These are phyloP conservation scores for Phlegmacium glaucopus DNA, from an alignment of 768 basidiomycete genomes.

Conservation along the genomic window DNA sequence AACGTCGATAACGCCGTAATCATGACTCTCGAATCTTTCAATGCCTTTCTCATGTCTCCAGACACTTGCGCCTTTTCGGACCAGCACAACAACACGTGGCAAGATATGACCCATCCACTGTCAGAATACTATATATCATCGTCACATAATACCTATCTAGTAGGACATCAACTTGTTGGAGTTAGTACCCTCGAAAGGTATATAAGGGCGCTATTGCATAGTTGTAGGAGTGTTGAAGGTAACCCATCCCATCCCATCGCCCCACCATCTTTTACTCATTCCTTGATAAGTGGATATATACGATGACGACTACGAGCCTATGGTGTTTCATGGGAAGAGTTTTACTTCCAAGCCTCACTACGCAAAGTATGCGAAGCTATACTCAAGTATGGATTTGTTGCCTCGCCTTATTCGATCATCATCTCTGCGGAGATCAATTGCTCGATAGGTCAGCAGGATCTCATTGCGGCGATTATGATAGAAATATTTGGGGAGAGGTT, in stretches of 20 bases:
- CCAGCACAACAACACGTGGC: slow-evolving; percentile 44
- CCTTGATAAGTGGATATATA: slow-evolving; percentile 77
- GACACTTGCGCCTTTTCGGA: slow-evolving; percentile 64
- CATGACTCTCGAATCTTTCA: slow-evolving; percentile 65
- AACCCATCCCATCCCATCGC: slow-evolving; percentile 41
- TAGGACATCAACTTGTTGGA: slow-evolving; percentile 83
- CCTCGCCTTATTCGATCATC: slow-evolving; percentile 93
- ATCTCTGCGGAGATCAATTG: slow-evolving; percentile 97
- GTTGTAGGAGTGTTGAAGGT: slow-evolving; percentile 91
- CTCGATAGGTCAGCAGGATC: slow-evolving; percentile 52
- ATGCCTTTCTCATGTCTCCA: slow-evolving; percentile 74
- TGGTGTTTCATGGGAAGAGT: slow-evolving; percentile 93
- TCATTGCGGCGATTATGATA: slow-evolving; percentile 44
- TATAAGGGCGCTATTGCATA: slow-evolving; percentile 81
- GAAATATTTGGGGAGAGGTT: slow-evolving; percentile 45
- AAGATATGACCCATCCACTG: slow-evolving; percentile 89
- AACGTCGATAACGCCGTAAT: neutral
- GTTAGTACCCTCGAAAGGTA: slow-evolving; percentile 88
- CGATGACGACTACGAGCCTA: slow-evolving; percentile 81
- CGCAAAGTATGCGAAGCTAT: slow-evolving; percentile 86
- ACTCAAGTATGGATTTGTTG: slow-evolving; percentile 88
- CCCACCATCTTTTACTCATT: slow-evolving; percentile 60
- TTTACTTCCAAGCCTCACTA: slow-evolving; percentile 80
- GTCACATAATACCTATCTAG: slow-evolving; percentile 91
- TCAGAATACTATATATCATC: slow-evolving; percentile 89